Evolutionary conservation across 2,329 filamentous ascomycete genomes (phyloP).

Genomic region (Dendrostoma leiphaemia): DNA sequence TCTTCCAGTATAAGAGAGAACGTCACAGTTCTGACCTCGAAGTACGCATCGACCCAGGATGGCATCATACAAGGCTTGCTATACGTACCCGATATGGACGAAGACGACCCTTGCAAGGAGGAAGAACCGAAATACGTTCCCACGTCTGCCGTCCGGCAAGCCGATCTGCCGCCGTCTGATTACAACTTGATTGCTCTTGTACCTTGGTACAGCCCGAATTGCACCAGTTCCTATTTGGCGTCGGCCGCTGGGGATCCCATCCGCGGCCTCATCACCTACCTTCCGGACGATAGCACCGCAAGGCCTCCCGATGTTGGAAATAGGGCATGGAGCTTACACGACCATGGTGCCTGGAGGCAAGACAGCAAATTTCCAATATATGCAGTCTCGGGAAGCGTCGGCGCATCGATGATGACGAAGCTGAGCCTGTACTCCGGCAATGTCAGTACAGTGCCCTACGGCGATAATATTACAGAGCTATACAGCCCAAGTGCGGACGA

Average conservation of each 20-base stretch:
- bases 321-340: slow-evolving; percentile 67
- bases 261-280: slow-evolving; percentile 63
- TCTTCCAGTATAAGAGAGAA: slow-evolving; percentile 52
- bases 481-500: slow-evolving; percentile 56
- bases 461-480: slow-evolving; percentile 51
- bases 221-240: slow-evolving; percentile 70
- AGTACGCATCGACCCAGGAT: slow-evolving; percentile 57
- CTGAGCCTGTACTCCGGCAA: slow-evolving; percentile 77
- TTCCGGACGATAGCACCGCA: slow-evolving; percentile 51
- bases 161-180: slow-evolving; percentile 65
- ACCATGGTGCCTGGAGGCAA: slow-evolving; percentile 68
- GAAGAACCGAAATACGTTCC: slow-evolving; percentile 67
- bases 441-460: slow-evolving; percentile 59
- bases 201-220: slow-evolving; percentile 77
- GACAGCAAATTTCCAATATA: slow-evolving; percentile 78
- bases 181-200: slow-evolving; percentile 79
- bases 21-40: slow-evolving; percentile 74
- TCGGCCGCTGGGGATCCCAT: slow-evolving; percentile 58
- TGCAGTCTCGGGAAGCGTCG: slow-evolving; percentile 68
- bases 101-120: slow-evolving; percentile 59
- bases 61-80: slow-evolving; percentile 73
- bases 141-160: slow-evolving; percentile 68
- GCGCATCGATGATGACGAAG: slow-evolving; percentile 66
- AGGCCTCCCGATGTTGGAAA: slow-evolving; percentile 67
- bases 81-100: slow-evolving; percentile 73